A percentile compares a stretch with the other conserved stretches of the same genome.
Evolutionary conservation across 2,329 filamentous ascomycete genomes (phyloP).

Genomic region (Tolypocladium sp.): DNA sequence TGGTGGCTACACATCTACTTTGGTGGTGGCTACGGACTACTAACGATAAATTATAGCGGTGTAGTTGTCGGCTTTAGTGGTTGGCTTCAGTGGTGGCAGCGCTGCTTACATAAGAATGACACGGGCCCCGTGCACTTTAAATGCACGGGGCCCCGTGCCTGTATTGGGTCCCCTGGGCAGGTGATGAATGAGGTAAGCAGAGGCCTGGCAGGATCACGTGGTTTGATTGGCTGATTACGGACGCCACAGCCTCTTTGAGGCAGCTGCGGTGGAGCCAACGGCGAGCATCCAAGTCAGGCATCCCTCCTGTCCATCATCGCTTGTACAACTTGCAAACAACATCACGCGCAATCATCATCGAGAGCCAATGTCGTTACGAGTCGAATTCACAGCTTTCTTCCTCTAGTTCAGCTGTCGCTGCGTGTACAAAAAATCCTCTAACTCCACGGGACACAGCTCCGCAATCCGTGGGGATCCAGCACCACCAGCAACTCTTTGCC

Average conservation of each 20-base stretch:
- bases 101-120: no score
- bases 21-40: no score
- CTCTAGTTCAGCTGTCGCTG: not conserved
- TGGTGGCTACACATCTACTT: no score
- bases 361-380: not conserved
- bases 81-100: no score
- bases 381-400: not conserved
- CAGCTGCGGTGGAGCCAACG: not conserved
- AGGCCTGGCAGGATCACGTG: not conserved
- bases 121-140: no score
- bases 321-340: not conserved
- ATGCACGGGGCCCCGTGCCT: no score
- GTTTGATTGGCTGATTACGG: not conserved
- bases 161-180: no score
- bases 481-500: not conserved
- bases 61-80: no score
- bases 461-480: conserved; percentile 2
- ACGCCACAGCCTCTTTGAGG: not conserved
- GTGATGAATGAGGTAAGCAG: conserved; percentile 1
- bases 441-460: not conserved
- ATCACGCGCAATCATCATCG: not conserved
- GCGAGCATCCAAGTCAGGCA: not conserved
- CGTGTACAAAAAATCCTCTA: not conserved
- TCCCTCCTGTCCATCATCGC: not conserved
- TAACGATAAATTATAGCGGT: no score